Evolutionary conservation across 2,329 filamentous ascomycete genomes (phyloP).

Genomic region (Amylocarpus encephaloides): DNA sequence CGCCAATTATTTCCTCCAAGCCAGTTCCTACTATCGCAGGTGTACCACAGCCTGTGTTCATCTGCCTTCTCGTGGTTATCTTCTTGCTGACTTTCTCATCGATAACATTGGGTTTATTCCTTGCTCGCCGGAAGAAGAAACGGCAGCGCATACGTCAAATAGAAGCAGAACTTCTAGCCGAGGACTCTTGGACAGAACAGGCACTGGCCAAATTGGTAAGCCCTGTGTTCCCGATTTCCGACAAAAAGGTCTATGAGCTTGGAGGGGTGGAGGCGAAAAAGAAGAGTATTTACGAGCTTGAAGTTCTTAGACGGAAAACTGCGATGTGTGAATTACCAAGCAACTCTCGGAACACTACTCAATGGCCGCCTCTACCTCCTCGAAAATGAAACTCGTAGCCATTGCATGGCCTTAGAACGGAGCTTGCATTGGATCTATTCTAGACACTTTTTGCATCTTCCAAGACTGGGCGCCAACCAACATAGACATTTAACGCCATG

Average conservation of each 20-base stretch:
- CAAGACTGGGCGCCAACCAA: background rate
- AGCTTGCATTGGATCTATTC: no score
- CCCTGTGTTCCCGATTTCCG: background rate
- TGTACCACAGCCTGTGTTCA: background rate
- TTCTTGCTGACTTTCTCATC: background rate
- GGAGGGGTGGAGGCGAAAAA: background rate
- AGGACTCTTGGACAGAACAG: background rate
- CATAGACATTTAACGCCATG: no score
- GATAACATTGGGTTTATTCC: background rate
- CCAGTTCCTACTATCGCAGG: background rate
- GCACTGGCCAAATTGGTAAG: background rate
- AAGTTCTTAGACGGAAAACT: constrained; percentile 2
- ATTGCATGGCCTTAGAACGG: background rate
- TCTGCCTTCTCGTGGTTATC: background rate
- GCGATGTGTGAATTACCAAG: constrained; percentile 2
- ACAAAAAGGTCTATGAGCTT: background rate
- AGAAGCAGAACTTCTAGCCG: background rate
- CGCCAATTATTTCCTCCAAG: background rate
- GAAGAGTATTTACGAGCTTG: constrained; percentile 4
- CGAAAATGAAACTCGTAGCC: background rate
- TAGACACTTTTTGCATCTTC: background rate
- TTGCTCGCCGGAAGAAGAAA: background rate
- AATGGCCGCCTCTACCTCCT: background rate
- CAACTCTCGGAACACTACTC: background rate
- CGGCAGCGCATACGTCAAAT: background rate